Percentiles rank a stretch among this genome's conserved stretches.
These are phyloP conservation scores for Pyrus bretschneideri DNA, from an alignment of 306 rosid species.

Conservation along the genomic window DNA sequence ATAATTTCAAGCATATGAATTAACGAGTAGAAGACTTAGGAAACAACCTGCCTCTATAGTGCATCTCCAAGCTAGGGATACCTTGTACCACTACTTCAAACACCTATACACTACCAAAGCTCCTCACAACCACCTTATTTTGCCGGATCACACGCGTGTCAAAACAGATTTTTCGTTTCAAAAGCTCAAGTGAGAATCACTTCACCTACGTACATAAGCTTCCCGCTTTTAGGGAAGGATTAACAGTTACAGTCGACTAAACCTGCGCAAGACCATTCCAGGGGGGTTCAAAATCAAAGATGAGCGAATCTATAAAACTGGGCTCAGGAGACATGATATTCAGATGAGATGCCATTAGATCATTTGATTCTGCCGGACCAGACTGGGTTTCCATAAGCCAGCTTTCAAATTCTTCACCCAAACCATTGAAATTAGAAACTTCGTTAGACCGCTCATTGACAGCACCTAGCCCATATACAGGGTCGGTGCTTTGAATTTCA, in stretches of 20 bases:
- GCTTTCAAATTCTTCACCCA: conserved; percentile 18
- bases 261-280: conserved; percentile 29
- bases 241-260: conserved; percentile 1
- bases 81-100: conserved; percentile 14
- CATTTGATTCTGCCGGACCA: conserved; percentile 23
- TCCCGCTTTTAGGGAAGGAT: conserved; percentile 16
- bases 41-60: conserved; percentile 18
- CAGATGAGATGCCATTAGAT: conserved; percentile 23
- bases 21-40: background rate
- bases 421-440: background rate
- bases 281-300: conserved; percentile 39
- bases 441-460: conserved; percentile 16
- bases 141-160: background rate
- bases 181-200: background rate
- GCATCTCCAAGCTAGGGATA: conserved; percentile 15
- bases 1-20: background rate
- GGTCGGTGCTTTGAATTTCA: conserved; percentile 19
- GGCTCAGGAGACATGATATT: conserved; percentile 39
- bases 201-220: background rate
- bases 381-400: conserved; percentile 36
- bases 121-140: background rate
- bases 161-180: conserved; percentile 9
- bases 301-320: conserved; percentile 20
- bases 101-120: conserved; percentile 12
- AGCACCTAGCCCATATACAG: conserved; percentile 15